phyloP scores from a whole-genome alignment of 352 stramenopile species.

The Blastocystis sp. region DNA sequence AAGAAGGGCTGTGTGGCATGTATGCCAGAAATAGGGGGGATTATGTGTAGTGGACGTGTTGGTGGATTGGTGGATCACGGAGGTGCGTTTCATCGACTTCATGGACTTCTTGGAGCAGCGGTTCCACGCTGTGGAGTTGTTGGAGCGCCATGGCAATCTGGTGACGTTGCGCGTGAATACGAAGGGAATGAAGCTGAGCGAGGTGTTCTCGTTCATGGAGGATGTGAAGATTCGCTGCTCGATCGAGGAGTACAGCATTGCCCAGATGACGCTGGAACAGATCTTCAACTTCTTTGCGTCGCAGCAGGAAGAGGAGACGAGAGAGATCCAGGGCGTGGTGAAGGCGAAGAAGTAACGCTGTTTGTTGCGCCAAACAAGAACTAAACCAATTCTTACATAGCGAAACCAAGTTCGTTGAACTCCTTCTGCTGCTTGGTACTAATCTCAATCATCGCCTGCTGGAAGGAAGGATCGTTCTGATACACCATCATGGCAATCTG shows the following conservation, averaged over 20 bases:
- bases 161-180: conserved; percentile 73
- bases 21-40: neutral
- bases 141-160: conserved; percentile 75
- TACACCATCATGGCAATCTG: conserved; percentile 72
- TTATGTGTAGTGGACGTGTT: conserved; percentile 65
- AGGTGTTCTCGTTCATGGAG: conserved; percentile 84
- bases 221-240: conserved; percentile 80
- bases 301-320: conserved; percentile 78
- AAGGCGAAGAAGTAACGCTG: conserved; percentile 35
- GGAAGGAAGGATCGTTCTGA: conserved; percentile 69
- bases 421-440: conserved; percentile 55
- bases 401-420: conserved; percentile 43
- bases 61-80: conserved; percentile 76
- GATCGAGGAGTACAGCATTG: conserved; percentile 88
- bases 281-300: conserved; percentile 90
- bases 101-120: conserved; percentile 71
- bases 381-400: conserved; percentile 65
- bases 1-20: conserved; percentile 61
- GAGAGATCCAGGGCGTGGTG: conserved; percentile 62
- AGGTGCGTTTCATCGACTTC: conserved; percentile 73
- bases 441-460: conserved; percentile 65
- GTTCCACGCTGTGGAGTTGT: conserved; percentile 71
- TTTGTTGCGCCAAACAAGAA: conserved; percentile 62
- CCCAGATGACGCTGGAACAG: conserved; percentile 87
- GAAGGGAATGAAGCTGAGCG: conserved; percentile 78